phyloP scores from a whole-genome alignment of 306 rosid genomes.

The Amphicarpaea edgeworthii region DNA sequence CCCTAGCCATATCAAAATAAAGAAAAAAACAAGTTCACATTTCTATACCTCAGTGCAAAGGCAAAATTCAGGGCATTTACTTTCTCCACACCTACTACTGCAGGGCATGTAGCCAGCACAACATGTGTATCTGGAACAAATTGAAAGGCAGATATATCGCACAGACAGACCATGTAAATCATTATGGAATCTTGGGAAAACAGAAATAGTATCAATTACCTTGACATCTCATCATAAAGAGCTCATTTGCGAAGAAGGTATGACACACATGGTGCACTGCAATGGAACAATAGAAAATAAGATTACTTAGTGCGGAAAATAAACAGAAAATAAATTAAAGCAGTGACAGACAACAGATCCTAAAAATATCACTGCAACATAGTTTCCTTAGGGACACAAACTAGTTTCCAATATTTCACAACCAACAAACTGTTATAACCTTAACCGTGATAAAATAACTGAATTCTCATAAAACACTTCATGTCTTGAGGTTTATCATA shows the following conservation, averaged over 20 bases:
- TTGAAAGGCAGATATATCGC: slow-evolving; percentile 19
- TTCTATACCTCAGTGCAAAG: slow-evolving; percentile 80
- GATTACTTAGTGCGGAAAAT: slow-evolving; percentile 12
- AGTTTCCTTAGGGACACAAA: neutral
- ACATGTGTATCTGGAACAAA: slow-evolving; percentile 72
- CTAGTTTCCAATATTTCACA: slow-evolving; percentile 17
- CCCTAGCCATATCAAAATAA: neutral
- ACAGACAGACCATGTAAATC: slow-evolving; percentile 7
- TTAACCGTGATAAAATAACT: neutral
- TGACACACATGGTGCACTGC: slow-evolving; percentile 88
- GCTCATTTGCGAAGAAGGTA: slow-evolving; percentile 91
- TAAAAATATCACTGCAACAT: neutral
- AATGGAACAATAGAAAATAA: slow-evolving; percentile 40
- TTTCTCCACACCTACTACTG: slow-evolving; percentile 57
- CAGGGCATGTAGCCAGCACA: slow-evolving; percentile 99
- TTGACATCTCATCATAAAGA: slow-evolving; percentile 85
- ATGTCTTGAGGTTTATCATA: too few relatives aligned
- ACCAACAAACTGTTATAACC: too few relatives aligned
- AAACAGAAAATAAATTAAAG: slow-evolving; percentile 19
- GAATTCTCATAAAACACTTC: neutral
- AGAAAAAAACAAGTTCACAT: neutral
- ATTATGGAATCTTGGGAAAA: slow-evolving; percentile 10
- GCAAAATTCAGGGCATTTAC: slow-evolving; percentile 90
- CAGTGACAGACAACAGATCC: neutral
- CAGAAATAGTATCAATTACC: slow-evolving; percentile 55